Evolutionary conservation across 2,329 filamentous ascomycete species (phyloP).

Genomic region (Chalaropsis thielavioides): DNA sequence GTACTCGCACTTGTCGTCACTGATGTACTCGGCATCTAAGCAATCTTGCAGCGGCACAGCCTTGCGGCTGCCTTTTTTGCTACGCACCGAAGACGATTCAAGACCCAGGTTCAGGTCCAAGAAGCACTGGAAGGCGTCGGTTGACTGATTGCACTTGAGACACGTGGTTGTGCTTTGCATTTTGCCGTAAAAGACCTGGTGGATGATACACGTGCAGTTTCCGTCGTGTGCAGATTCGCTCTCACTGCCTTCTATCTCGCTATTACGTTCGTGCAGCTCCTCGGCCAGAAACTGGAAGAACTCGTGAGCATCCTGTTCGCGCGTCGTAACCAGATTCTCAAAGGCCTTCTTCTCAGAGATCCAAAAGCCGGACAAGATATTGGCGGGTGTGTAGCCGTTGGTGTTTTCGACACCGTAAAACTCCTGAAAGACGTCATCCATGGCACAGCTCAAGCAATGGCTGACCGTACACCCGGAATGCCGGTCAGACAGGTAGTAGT

Average conservation of each 20-base stretch:
- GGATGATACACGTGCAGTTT: conserved; percentile 77
- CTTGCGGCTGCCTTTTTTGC: conserved; percentile 32
- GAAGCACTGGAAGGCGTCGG: conserved; percentile 73
- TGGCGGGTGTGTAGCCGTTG: conserved; percentile 79
- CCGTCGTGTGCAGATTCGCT: conserved; percentile 44
- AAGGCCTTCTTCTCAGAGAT: conserved; percentile 61
- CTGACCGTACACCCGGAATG: conserved; percentile 56
- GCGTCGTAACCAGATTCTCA: conserved; percentile 70
- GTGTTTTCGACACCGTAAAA: conserved; percentile 62
- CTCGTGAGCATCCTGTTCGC: conserved; percentile 93
- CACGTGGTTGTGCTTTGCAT: conserved; percentile 84
- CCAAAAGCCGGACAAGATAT: conserved; percentile 81
- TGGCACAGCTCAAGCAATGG: conserved; percentile 53
- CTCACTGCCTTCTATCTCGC: conserved; percentile 39
- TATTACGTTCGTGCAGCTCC: conserved; percentile 73
- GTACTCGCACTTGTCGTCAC: conserved; percentile 77
- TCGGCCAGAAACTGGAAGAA: conserved; percentile 94
- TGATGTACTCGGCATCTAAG: conserved; percentile 73
- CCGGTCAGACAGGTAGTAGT: conserved; percentile 83
- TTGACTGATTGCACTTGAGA: conserved; percentile 70
- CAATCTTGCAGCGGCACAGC: conserved; percentile 53
- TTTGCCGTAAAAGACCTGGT: conserved; percentile 88
- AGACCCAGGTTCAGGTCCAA: conserved; percentile 80
- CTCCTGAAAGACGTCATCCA: conserved; percentile 61
- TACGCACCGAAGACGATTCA: conserved; percentile 57